phyloP scores from a whole-genome alignment of 345 rosid species.

The Punica granatum region DNA sequence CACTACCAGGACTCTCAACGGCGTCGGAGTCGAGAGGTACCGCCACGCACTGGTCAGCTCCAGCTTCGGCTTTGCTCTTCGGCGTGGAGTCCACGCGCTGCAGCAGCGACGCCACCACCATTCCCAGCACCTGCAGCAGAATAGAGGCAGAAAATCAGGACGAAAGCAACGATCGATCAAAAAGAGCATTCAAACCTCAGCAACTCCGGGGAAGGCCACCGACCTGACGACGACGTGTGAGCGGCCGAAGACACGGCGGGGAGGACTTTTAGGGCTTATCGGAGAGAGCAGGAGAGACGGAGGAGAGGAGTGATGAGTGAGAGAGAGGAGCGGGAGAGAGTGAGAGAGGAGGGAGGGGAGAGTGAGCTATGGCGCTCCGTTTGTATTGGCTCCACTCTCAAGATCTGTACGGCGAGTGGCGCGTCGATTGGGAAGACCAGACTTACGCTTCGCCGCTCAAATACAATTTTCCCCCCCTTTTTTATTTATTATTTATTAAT shows the following conservation, averaged over 20 bases:
- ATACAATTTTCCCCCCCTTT: no score
- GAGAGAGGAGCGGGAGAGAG: not conserved
- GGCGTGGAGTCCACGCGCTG: slow-evolving; percentile 9
- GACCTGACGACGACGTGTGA: not conserved
- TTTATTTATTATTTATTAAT: no score
- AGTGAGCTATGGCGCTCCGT: no score
- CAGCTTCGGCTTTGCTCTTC: not conserved
- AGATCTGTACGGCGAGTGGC: no score
- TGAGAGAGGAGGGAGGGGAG: no score
- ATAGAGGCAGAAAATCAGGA: not conserved
- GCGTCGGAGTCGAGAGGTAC: slow-evolving; percentile 6
- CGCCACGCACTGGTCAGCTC: not conserved
- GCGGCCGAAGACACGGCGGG: not conserved
- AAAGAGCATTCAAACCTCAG: not conserved
- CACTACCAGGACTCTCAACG: slow-evolving; percentile 1
- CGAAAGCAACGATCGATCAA: not conserved
- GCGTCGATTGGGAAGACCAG: not conserved
- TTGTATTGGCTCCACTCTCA: no score
- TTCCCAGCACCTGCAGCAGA: not conserved
- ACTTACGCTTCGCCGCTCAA: not conserved
- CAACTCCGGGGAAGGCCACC: not conserved
- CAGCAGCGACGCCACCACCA: slow-evolving; percentile 14
- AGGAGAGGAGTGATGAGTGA: not conserved
- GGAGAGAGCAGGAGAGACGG: not conserved
- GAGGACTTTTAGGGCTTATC: not conserved